phyloP scores from a whole-genome alignment of 148 eudicot species.

The Nepenthes mirabilis region DNA sequence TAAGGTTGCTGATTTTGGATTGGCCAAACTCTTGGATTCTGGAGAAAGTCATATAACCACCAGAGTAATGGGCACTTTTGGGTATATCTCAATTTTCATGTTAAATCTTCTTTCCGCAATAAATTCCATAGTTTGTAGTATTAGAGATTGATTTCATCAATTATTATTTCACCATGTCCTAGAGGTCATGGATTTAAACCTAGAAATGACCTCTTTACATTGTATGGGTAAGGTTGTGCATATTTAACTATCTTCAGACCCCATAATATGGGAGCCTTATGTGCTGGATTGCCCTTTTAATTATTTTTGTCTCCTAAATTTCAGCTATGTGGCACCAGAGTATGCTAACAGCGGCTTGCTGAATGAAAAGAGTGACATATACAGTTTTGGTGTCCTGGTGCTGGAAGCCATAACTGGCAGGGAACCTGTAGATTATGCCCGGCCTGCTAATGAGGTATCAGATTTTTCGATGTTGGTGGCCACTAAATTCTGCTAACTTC shows the following conservation, averaged over 20 bases:
- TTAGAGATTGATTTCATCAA: background rate
- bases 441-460: constrained; percentile 61
- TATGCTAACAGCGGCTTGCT: constrained; percentile 92
- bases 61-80: constrained; percentile 96
- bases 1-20: constrained; percentile 89
- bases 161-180: background rate
- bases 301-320: background rate
- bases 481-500: background rate
- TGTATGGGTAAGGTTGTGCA: too few species aligned
- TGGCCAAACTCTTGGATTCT: constrained; percentile 92
- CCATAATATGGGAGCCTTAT: too few species aligned
- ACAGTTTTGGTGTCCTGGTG: constrained; percentile 80
- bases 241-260: too few species aligned
- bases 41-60: constrained; percentile 87
- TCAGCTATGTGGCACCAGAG: constrained; percentile 93
- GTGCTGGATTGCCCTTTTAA: too few species aligned
- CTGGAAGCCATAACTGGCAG: constrained; percentile 88
- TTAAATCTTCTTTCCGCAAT: background rate
- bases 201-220: too few species aligned
- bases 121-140: background rate
- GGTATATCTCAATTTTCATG: constrained; percentile 31
- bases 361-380: constrained; percentile 84
- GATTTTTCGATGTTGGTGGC: background rate
- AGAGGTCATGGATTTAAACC: too few species aligned
- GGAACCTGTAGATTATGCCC: constrained; percentile 90